Conservation (phyloP, 306 rosid species). For the Sicyos baderoa region DNA sequence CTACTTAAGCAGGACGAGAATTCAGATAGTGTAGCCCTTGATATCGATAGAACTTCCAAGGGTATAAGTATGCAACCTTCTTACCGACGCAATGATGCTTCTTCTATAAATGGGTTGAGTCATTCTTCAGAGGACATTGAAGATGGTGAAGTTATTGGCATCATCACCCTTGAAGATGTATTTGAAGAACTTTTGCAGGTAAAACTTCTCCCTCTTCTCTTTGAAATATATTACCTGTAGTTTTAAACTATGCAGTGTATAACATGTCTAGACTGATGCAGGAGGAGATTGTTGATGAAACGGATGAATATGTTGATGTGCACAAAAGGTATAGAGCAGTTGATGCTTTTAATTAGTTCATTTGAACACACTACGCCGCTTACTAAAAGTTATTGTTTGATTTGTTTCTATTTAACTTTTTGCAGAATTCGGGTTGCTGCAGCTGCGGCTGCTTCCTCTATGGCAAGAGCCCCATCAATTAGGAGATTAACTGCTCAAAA, state of each 20-base stretch:
- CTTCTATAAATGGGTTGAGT: slow-evolving; percentile 29
- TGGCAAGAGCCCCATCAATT: slow-evolving; percentile 76
- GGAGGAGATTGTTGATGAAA: slow-evolving; percentile 99
- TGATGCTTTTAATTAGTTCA: slow-evolving; percentile 10
- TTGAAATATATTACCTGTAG: background rate
- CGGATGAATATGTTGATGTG: slow-evolving; percentile 92
- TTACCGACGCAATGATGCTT: slow-evolving; percentile 31
- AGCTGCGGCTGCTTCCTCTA: slow-evolving; percentile 88
- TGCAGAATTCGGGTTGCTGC: slow-evolving; percentile 95
- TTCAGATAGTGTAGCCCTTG: slow-evolving; percentile 45
- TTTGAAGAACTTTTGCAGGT: slow-evolving; percentile 99
- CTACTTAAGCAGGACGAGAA: slow-evolving; percentile 41
- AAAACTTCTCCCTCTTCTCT: slow-evolving; percentile 33
- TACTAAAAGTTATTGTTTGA: slow-evolving; percentile 5
- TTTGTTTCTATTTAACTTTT: background rate
- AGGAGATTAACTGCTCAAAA: slow-evolving; percentile 59
- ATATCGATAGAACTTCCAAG: slow-evolving; percentile 52
- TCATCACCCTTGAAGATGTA: slow-evolving; percentile 93
- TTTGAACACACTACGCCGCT: slow-evolving; percentile 13
- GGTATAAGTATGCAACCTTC: slow-evolving; percentile 26
- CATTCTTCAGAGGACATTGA: slow-evolving; percentile 53
- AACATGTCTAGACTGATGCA: slow-evolving; percentile 28
- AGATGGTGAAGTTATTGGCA: slow-evolving; percentile 90
- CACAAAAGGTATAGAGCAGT: slow-evolving; percentile 62
- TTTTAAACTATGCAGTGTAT: slow-evolving; percentile 11